Evolutionary conservation across 2,329 filamentous ascomycete species (phyloP).

Genomic region (Fusarium foetens): DNA sequence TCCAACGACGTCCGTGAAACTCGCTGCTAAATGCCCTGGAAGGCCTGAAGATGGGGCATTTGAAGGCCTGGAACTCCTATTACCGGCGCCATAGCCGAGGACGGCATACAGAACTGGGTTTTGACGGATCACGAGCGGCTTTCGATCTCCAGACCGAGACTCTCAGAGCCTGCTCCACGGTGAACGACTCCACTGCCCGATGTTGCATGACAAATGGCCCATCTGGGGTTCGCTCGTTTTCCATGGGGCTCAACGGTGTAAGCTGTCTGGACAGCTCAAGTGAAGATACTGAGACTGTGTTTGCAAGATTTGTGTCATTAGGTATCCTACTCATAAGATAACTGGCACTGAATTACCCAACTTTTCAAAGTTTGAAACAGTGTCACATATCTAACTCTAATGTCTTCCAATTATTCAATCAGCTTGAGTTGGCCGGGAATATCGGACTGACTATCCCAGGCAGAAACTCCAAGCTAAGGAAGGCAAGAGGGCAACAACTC

Average conservation of each 20-base stretch:
- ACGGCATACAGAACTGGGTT: conserved; percentile 14
- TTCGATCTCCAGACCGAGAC: conserved; percentile 30
- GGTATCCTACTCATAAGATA: neutral
- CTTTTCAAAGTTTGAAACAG: neutral
- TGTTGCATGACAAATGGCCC: conserved; percentile 41
- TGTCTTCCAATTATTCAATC: neutral
- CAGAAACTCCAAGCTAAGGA: neutral
- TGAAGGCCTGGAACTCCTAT: conserved; percentile 30
- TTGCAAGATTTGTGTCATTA: neutral
- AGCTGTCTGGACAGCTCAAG: neutral
- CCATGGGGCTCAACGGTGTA: conserved; percentile 14
- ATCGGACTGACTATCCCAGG: neutral
- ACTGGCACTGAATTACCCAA: neutral
- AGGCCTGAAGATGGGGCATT: conserved; percentile 5
- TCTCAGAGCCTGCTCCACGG: neutral
- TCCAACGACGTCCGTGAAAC: conserved; percentile 49
- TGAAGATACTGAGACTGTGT: neutral
- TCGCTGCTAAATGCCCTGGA: conserved; percentile 28
- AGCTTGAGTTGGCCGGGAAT: neutral
- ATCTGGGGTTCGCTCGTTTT: conserved; percentile 37
- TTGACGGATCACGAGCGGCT: conserved; percentile 36
- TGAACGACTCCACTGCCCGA: conserved; percentile 21
- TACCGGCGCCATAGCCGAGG: conserved; percentile 41
- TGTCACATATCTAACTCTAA: neutral
- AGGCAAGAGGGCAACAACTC: neutral